Percentiles rank a stretch among this genome's conserved stretches.
phyloP scores from a whole-genome alignment of 2,329 filamentous ascomycete species.

The Fusarium miscanthi region DNA sequence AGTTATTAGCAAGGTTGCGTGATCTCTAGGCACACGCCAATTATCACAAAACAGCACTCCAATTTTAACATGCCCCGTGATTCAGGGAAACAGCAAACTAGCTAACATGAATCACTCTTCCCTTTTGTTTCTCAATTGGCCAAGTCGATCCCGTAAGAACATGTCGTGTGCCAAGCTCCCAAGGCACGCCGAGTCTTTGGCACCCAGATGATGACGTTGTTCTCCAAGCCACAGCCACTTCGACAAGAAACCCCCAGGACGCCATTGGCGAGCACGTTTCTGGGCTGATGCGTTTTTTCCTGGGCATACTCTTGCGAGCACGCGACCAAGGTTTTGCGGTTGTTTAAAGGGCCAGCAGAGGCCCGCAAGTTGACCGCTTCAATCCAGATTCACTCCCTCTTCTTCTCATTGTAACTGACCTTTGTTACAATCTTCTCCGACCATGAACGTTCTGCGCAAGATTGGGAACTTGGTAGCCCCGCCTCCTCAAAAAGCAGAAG shows the following conservation, averaged over 20 bases:
- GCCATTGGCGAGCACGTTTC: neutral
- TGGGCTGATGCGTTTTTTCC: neutral
- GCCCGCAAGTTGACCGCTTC: neutral
- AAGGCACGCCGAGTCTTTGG: neutral
- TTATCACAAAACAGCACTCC: too few species aligned
- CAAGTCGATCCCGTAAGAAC: accelerated
- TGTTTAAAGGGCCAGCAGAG: neutral
- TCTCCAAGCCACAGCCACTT: neutral
- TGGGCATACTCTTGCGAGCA: neutral
- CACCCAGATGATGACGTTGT: neutral
- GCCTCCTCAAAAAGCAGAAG: neutral
- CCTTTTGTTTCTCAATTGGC: neutral
- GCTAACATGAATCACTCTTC: neutral
- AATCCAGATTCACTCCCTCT: neutral
- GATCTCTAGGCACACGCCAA: too few species aligned
- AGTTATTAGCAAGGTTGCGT: too few species aligned
- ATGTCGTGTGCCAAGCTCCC: neutral
- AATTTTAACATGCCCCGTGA: too few species aligned
- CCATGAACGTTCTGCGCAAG: neutral
- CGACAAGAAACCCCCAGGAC: neutral
- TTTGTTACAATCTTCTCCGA: accelerated
- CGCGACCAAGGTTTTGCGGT: neutral
- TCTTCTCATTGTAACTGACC: neutral
- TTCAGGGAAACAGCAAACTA: too few species aligned
- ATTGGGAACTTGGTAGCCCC: neutral